phyloP scores from a whole-genome alignment of 2,329 filamentous ascomycete species.

The Leptographium flavum region DNA sequence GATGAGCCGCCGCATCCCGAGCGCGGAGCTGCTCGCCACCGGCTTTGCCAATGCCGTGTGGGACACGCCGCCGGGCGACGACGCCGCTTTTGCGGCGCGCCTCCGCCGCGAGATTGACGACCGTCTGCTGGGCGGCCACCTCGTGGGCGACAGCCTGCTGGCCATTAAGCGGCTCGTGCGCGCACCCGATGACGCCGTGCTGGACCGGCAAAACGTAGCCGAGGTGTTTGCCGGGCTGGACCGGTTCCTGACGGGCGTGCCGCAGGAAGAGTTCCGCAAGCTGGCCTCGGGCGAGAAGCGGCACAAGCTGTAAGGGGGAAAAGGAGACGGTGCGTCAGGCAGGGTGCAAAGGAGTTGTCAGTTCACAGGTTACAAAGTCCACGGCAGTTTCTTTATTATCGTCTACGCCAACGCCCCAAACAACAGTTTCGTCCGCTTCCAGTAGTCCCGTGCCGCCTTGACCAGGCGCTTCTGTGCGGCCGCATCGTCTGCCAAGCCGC shows the following conservation, averaged over 20 bases:
- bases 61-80: slow-evolving; percentile 34
- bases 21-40: slow-evolving; percentile 56
- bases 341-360: background rate
- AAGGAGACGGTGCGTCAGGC: no score
- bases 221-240: slow-evolving; percentile 82
- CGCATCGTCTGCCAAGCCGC: slow-evolving; percentile 26
- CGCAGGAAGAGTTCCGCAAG: slow-evolving; percentile 79
- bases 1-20: slow-evolving; percentile 66
- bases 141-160: slow-evolving; percentile 64
- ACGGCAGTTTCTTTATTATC: no score
- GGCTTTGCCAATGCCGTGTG: slow-evolving; percentile 86
- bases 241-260: slow-evolving; percentile 63
- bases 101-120: slow-evolving; percentile 75
- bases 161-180: slow-evolving; percentile 77
- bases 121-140: slow-evolving; percentile 54
- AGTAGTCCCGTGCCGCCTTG: slow-evolving; percentile 60
- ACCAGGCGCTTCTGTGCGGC: slow-evolving; percentile 36
- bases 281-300: slow-evolving; percentile 80
- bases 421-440: slow-evolving; percentile 66
- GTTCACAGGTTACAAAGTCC: no score
- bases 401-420: slow-evolving; percentile 74
- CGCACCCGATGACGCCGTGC: slow-evolving; percentile 52
- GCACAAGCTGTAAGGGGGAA: slow-evolving; percentile 59
- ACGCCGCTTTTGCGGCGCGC: slow-evolving; percentile 51
- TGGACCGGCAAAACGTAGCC: slow-evolving; percentile 64